phyloP scores from a whole-genome alignment of 2,329 filamentous ascomycete species.

The Pseudogymnoascus sp. region DNA sequence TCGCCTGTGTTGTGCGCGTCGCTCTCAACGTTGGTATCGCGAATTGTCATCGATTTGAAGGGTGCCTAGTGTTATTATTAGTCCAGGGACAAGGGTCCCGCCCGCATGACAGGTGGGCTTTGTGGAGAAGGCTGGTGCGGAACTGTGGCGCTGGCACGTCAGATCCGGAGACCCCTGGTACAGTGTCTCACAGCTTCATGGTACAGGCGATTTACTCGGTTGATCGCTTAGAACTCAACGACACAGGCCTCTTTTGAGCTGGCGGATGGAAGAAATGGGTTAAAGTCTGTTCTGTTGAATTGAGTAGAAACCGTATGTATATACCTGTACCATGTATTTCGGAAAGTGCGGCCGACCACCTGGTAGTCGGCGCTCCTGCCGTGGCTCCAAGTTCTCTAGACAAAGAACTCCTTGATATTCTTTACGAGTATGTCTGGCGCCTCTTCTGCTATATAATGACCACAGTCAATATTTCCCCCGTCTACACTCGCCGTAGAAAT shows the following conservation, averaged over 20 bases:
- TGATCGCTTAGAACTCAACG: too few species aligned
- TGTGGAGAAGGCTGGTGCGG: background rate
- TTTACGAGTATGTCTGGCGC: slow-evolving; percentile 39
- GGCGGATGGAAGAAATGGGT: too few species aligned
- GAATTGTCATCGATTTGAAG: background rate
- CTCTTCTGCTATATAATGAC: slow-evolving; percentile 47
- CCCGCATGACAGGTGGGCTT: background rate
- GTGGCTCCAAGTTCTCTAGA: slow-evolving; percentile 15
- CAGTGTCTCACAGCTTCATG: background rate
- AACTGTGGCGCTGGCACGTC: background rate
- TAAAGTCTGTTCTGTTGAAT: background rate
- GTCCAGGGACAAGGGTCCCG: background rate
- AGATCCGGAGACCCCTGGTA: background rate
- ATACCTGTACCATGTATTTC: background rate
- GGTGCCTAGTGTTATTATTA: background rate
- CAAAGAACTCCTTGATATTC: slow-evolving; percentile 36
- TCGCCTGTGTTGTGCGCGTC: background rate
- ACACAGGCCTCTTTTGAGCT: too few species aligned
- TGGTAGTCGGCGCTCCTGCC: slow-evolving; percentile 3
- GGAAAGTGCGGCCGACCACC: background rate
- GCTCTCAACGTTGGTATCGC: background rate
- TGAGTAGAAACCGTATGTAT: background rate
- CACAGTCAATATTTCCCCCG: slow-evolving; percentile 38
- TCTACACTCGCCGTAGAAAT: slow-evolving; percentile 35
- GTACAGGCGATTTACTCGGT: too few species aligned